These are phyloP conservation scores for Microascus cirrosus DNA, from an alignment of 2,329 filamentous ascomycete species.

Conservation along the genomic window DNA sequence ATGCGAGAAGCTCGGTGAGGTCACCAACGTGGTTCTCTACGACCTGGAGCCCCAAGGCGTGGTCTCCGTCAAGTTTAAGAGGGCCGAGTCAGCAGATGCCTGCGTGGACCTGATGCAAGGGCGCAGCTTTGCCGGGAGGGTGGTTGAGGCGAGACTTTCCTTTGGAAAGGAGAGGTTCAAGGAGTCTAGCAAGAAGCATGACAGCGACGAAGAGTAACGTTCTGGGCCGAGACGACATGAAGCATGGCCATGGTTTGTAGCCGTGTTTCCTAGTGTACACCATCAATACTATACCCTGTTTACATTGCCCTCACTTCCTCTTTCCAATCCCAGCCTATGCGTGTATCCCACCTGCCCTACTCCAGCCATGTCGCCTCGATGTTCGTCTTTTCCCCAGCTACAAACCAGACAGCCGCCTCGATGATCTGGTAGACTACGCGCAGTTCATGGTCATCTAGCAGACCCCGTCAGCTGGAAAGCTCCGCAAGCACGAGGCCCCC, in stretches of 20 bases:
- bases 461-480: not conserved
- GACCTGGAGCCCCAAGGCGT: slow-evolving; percentile 79
- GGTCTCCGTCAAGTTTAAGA: slow-evolving; percentile 71
- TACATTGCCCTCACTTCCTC: not conserved
- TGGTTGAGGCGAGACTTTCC: slow-evolving; percentile 60
- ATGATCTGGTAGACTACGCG: slow-evolving; percentile 58
- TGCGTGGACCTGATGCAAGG: slow-evolving; percentile 72
- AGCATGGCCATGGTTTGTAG: not conserved
- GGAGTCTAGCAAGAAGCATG: slow-evolving; percentile 50
- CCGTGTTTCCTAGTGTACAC: not conserved
- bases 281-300: not conserved
- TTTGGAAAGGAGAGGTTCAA: slow-evolving; percentile 63
- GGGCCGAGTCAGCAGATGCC: slow-evolving; percentile 56
- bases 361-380: not conserved
- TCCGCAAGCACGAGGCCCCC: not conserved
- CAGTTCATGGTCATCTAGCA: slow-evolving; percentile 51
- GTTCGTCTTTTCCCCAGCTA: slow-evolving; percentile 27
- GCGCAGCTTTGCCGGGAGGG: slow-evolving; percentile 63
- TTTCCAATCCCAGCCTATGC: not conserved
- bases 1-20: slow-evolving; percentile 72
- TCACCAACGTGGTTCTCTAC: slow-evolving; percentile 85
- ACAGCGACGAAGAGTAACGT: slow-evolving; percentile 9
- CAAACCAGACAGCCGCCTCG: slow-evolving; percentile 63
- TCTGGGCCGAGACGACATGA: not conserved
- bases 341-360: not conserved